Conservation (phyloP, 2,329 filamentous ascomycete genomes). For the Chrysosporium queenslandicum region DNA sequence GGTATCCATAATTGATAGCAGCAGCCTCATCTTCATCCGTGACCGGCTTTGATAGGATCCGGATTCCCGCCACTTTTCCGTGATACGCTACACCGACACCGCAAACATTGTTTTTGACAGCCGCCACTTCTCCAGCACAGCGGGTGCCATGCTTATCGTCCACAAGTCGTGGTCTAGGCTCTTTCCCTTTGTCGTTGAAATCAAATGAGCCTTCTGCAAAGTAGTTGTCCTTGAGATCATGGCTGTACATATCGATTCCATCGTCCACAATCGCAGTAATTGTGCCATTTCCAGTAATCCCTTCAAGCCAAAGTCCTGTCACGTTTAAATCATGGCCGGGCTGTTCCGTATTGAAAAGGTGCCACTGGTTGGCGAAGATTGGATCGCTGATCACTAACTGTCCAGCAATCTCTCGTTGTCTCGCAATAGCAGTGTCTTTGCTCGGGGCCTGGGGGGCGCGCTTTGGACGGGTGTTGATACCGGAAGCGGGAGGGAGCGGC, state of each 20-base stretch:
- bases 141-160: slow-evolving; percentile 89
- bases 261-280: slow-evolving; percentile 95
- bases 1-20: slow-evolving; percentile 83
- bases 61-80: slow-evolving; percentile 77
- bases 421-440: slow-evolving; percentile 44
- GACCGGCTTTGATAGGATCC: slow-evolving; percentile 84
- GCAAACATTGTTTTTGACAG: slow-evolving; percentile 84
- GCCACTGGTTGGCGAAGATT: slow-evolving; percentile 92
- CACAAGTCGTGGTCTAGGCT: slow-evolving; percentile 69
- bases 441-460: slow-evolving; percentile 18
- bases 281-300: slow-evolving; percentile 77
- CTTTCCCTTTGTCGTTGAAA: slow-evolving; percentile 74
- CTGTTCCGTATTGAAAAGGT: slow-evolving; percentile 74
- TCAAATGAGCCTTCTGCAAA: slow-evolving; percentile 88
- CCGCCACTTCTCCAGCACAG: slow-evolving; percentile 88
- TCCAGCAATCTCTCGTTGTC: slow-evolving; percentile 52
- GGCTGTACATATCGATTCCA: slow-evolving; percentile 89
- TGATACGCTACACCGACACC: slow-evolving; percentile 95
- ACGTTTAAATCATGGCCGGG: slow-evolving; percentile 89
- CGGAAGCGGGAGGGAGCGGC: slow-evolving; percentile 28
- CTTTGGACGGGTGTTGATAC: slow-evolving; percentile 14
- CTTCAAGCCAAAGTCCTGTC: slow-evolving; percentile 83
- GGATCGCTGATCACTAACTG: slow-evolving; percentile 73
- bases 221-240: slow-evolving; percentile 87
- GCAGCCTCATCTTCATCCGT: slow-evolving; percentile 85